Conservation (phyloP, 2,329 filamentous ascomycete species). For the Aureobasidium melanogenum region DNA sequence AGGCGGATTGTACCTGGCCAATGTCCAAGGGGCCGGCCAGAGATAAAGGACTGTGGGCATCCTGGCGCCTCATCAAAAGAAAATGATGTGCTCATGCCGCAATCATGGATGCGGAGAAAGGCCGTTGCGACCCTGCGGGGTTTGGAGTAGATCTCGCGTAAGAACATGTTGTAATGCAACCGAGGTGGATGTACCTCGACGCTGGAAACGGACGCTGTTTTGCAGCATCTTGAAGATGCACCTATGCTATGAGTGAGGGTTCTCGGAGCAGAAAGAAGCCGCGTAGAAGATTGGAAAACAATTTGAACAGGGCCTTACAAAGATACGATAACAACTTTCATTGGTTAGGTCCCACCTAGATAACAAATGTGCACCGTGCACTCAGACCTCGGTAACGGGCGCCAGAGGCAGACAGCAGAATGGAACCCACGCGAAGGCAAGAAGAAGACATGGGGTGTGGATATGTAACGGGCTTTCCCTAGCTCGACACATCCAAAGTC, state of each 20-base stretch:
- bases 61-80: not conserved
- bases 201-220: not conserved
- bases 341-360: not conserved
- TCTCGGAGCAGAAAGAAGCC: not conserved
- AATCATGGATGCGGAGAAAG: not conserved
- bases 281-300: not conserved
- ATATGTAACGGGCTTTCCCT: not conserved
- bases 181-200: not conserved
- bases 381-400: no score
- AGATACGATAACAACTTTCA: slow-evolving; percentile 4
- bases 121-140: slow-evolving; percentile 6
- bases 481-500: slow-evolving; percentile 3
- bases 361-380: no score
- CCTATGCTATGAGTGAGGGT: not conserved
- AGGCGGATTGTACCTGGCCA: not conserved
- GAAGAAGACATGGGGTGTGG: not conserved
- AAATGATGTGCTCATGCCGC: not conserved
- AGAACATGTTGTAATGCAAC: not conserved
- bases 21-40: no score
- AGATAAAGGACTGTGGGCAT: not conserved
- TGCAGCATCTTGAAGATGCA: not conserved
- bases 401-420: no score
- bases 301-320: not conserved
- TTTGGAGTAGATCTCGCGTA: not conserved
- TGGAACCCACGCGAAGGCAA: not conserved